These are phyloP conservation scores for Rheum nobile DNA, from an alignment of 148 eudicot species.

Conservation along the genomic window DNA sequence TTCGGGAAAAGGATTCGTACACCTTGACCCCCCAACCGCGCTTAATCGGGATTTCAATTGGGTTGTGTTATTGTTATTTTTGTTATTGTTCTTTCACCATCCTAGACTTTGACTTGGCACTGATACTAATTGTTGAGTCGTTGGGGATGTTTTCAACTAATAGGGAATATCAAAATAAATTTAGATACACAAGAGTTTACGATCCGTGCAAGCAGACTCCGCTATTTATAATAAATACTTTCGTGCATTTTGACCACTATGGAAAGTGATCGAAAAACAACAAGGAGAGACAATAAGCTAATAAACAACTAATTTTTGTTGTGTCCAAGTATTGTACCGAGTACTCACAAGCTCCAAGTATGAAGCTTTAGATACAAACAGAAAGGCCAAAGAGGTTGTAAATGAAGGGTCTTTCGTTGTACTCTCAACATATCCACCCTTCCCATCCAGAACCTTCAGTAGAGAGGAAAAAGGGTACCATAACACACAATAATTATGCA, in stretches of 20 bases:
- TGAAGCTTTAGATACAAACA: slow-evolving; percentile 1
- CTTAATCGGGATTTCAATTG: too few relatives aligned
- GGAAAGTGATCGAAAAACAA: not conserved
- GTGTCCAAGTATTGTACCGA: not conserved
- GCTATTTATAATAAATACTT: too few relatives aligned
- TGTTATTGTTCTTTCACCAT: too few relatives aligned
- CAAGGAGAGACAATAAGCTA: not conserved
- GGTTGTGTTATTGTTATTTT: too few relatives aligned
- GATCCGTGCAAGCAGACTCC: too few relatives aligned
- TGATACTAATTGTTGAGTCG: too few relatives aligned
- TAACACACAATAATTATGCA: not conserved
- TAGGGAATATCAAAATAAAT: too few relatives aligned
- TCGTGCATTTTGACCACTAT: not conserved
- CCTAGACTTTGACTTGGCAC: too few relatives aligned
- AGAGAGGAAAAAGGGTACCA: not conserved
- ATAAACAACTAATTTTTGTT: not conserved
- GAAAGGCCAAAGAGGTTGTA: not conserved
- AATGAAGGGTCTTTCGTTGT: not conserved
- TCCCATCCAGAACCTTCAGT: not conserved
- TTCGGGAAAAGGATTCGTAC: too few relatives aligned
- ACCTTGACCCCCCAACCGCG: too few relatives aligned
- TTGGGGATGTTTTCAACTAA: too few relatives aligned
- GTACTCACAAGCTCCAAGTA: not conserved
- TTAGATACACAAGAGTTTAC: too few relatives aligned
- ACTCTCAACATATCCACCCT: not conserved